Percentiles rank a stretch among this genome's conserved stretches.
phyloP scores from a whole-genome alignment of 805 yeast genomes.

The Kluyveromyces dobzhanskii region DNA sequence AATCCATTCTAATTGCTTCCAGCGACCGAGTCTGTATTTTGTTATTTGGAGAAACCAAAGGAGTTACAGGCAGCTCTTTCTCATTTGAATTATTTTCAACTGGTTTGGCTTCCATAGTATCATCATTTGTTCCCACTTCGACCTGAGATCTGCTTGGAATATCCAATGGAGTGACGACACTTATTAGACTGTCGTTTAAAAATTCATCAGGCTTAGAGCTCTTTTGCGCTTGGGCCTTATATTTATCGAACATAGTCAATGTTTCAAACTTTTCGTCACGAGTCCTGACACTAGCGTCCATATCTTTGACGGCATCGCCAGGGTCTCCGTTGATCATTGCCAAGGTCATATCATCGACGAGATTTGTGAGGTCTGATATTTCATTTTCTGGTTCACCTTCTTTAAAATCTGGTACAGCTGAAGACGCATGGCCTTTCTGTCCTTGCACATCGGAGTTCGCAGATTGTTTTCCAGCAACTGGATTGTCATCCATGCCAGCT shows the following conservation, averaged over 20 bases:
- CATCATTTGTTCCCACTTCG: too few species aligned
- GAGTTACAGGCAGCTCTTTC: too few species aligned
- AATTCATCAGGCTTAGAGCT: not conserved
- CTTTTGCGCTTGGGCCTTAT: slow-evolving; percentile 16
- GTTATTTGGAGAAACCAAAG: too few species aligned
- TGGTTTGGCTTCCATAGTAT: too few species aligned
- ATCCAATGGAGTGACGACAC: slow-evolving; percentile 1
- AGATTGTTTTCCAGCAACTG: too few species aligned
- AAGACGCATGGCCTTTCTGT: too few species aligned
- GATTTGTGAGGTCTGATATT: slow-evolving; percentile 1
- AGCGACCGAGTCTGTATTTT: too few species aligned
- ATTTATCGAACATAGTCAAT: slow-evolving; percentile 23
- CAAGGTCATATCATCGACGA: slow-evolving; percentile 5
- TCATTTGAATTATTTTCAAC: too few species aligned
- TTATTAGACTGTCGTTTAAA: slow-evolving; percentile 1
- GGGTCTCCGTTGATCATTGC: slow-evolving; percentile 4
- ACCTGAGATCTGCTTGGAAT: not conserved
- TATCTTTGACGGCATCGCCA: slow-evolving; percentile 1
- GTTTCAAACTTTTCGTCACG: slow-evolving; percentile 20
- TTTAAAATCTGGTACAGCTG: too few species aligned
- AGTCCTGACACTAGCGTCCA: slow-evolving; percentile 5
- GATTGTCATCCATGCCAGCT: too few species aligned
- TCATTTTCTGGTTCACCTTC: not conserved
- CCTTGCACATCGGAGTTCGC: too few species aligned
- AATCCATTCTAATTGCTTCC: too few species aligned